Base-by-base conservation (phyloP, 495 filamentous ascomycete genomes). In the Penicillium crystallinum region DNA sequence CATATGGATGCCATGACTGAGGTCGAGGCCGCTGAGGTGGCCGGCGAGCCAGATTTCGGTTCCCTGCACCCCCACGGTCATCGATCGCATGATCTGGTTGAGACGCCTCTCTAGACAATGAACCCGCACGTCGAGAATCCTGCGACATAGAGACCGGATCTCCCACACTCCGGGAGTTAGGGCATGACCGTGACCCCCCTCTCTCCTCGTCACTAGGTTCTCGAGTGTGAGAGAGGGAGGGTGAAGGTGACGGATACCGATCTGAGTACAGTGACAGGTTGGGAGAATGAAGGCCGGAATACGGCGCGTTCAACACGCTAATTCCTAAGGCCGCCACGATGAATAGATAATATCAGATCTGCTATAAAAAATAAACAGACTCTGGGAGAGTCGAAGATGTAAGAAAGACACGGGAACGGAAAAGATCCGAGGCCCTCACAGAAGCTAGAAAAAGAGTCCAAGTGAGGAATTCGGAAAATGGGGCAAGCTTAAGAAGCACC, bases 81-180 rank as follows among this genome's bases (percentile, higher is more conserved):
- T 62, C 68, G 22, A 67, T 52, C 38, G 52, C 46, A 29, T 58
- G 68, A 37, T 43, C 63, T 10, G 41, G 30, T 36, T 52, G 57
- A 44, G 54, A 49, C 43, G 55, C 59, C 63, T 67, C 65, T 49
- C 65, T 65, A 43, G 64, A 56, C 55, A 57, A 51, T 46, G 55
- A 61, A 56, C 59, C 69, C 55, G 70, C 58, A 45, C 62, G 62
- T 43, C 67, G 56, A 53, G 66, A 55, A 46, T 66, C 62, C 62
- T 74, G 69, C 71, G 77, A 79, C 77, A 81, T 80, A 60, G 71
- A 72, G 61, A 63, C 59, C 70, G 67, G 58, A 49, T 71, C 63
- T 64, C 59, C 58, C 51, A 62, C 43, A 45, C 47, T 42, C 29
- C 59, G 65, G 53, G 52, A 57, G 35, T 62, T 66, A 58, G 72